phyloP scores from a whole-genome alignment of 305 asterid genomes.

The Fraxinus velutina region DNA sequence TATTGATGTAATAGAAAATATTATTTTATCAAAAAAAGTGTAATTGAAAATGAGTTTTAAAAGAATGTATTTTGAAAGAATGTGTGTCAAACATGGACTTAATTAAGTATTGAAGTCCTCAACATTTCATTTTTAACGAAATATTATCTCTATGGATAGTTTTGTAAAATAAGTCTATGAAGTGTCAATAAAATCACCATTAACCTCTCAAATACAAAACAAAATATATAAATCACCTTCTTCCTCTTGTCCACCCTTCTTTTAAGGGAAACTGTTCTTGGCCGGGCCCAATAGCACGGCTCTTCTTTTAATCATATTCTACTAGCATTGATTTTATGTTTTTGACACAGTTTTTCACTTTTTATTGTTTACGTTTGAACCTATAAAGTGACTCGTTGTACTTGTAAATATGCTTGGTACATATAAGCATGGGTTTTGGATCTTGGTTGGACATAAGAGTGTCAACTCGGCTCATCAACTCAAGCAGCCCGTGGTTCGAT shows the following conservation, averaged over 20 bases:
- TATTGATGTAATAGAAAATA: no score
- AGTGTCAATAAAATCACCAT: neutral
- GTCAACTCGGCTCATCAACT: no score
- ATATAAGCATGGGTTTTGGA: neutral
- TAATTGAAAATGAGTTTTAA: no score
- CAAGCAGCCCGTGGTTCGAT: no score
- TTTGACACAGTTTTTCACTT: neutral
- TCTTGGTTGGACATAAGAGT: neutral
- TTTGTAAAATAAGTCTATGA: neutral
- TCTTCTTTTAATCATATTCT: neutral
- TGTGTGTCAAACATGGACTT: no score
- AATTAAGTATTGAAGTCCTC: neutral
- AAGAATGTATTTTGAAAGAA: no score
- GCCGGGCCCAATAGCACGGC: no score
- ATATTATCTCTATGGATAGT: neutral
- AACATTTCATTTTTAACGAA: neutral
- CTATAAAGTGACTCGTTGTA: neutral
- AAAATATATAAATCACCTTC: neutral
- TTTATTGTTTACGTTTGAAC: neutral
- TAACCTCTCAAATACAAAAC: neutral
- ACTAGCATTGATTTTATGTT: neutral
- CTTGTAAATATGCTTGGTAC: neutral
- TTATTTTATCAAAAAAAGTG: no score
- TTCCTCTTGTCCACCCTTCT: neutral
- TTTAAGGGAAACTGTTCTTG: no score